Percentiles rank a stretch among this genome's conserved stretches.
Conservation (phyloP, 169 alveolate species). For the Babesia bovis region DNA sequence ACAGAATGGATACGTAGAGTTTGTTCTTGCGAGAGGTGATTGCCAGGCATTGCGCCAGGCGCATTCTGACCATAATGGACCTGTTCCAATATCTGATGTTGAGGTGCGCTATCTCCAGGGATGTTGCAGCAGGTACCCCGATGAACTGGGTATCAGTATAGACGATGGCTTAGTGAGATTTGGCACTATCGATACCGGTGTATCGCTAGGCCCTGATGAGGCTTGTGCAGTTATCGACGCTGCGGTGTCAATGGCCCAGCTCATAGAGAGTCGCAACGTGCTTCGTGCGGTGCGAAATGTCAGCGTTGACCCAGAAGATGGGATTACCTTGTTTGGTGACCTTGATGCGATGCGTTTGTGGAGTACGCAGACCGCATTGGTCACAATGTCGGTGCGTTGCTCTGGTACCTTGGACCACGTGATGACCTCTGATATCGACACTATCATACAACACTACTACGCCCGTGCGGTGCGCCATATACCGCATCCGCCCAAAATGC, state of each 20-base stretch:
- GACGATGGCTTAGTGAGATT: slow-evolving; percentile 6
- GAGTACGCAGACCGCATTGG: slow-evolving; percentile 48
- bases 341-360: slow-evolving; percentile 50
- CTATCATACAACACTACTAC: slow-evolving; percentile 30
- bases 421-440: slow-evolving; percentile 20
- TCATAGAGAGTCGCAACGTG: slow-evolving; percentile 13
- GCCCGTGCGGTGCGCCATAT: slow-evolving; percentile 36
- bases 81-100: slow-evolving; percentile 7
- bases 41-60: background rate
- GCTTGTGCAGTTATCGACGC: slow-evolving; percentile 17
- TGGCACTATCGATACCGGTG: slow-evolving; percentile 1
- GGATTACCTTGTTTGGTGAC: slow-evolving; percentile 14
- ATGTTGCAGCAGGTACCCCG: slow-evolving; percentile 41
- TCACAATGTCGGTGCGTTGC: slow-evolving; percentile 49
- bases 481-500: slow-evolving; percentile 57
- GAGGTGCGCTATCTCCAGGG: slow-evolving; percentile 29
- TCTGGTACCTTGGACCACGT: slow-evolving; percentile 35
- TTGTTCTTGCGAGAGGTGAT: background rate
- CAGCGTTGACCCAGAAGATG: slow-evolving; percentile 26
- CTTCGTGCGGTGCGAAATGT: slow-evolving; percentile 39
- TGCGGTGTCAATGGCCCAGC: background rate
- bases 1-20: background rate
- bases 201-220: background rate
- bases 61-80: slow-evolving; percentile 1
- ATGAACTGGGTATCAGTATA: slow-evolving; percentile 4